Percentiles rank a stretch among this genome's conserved stretches.
These are phyloP conservation scores for Durusdinium trenchii DNA, from an alignment of 73 alveolate genomes.

Conservation along the genomic window DNA sequence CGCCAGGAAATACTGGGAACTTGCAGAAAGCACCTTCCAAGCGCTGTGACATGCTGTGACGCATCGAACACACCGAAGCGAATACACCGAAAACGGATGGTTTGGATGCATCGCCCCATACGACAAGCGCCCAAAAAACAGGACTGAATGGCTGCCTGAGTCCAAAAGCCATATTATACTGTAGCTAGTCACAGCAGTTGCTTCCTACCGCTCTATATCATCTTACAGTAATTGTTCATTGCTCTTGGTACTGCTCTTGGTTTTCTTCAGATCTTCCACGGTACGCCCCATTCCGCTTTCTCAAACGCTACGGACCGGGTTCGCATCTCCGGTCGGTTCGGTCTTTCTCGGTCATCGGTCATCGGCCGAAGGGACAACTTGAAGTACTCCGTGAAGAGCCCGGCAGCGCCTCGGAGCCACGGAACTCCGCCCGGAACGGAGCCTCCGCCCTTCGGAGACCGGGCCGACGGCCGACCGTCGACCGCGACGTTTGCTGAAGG, in stretches of 20 bases:
- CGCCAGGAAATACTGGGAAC: slow-evolving; percentile 59
- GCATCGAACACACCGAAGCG: neutral
- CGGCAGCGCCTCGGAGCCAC: neutral
- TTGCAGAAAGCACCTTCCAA: slow-evolving; percentile 28
- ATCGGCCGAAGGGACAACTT: slow-evolving; percentile 10
- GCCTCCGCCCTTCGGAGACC: neutral
- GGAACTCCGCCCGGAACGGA: neutral
- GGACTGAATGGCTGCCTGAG: neutral
- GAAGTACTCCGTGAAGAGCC: slow-evolving; percentile 76
- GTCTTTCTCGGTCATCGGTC: neutral
- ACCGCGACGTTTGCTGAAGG: too few species aligned
- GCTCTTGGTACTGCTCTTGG: too few species aligned
- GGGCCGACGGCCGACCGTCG: neutral
- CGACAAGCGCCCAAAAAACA: neutral
- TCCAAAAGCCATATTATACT: too few species aligned
- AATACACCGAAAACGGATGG: neutral
- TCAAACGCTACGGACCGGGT: too few species aligned
- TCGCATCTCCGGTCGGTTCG: too few species aligned
- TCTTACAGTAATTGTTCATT: too few species aligned
- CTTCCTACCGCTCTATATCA: too few species aligned
- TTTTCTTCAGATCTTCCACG: too few species aligned
- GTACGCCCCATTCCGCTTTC: too few species aligned
- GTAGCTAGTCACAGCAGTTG: too few species aligned
- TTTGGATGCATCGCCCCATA: neutral
- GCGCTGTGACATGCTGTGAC: too few species aligned